A percentile compares a stretch with the other conserved stretches of the same genome.
Evolutionary conservation across 2,329 filamentous ascomycete species (phyloP).

Genomic region (Fusarium sp.): DNA sequence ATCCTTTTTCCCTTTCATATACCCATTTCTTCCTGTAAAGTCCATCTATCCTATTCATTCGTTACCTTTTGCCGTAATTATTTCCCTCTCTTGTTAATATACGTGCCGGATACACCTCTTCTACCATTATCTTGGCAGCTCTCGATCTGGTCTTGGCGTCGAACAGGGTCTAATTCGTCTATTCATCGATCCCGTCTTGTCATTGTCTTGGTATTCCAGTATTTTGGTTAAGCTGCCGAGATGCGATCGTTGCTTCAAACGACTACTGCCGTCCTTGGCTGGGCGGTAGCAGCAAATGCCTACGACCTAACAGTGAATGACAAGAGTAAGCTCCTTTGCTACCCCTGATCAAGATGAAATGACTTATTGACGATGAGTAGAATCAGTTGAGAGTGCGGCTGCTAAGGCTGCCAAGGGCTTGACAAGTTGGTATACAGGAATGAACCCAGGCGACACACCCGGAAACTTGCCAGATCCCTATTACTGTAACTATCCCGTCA

Average conservation of each 20-base stretch:
- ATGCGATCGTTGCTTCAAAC: conserved; percentile 40
- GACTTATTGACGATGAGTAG: conserved; percentile 48
- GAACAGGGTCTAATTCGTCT: conserved; percentile 9
- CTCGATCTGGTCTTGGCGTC: conserved; percentile 20
- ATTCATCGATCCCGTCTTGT: conserved; percentile 11
- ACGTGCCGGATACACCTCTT: conserved; percentile 16
- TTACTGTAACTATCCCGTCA: conserved; percentile 67
- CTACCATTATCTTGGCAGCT: conserved; percentile 16
- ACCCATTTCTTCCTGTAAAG: conserved; percentile 5
- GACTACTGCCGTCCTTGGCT: conserved; percentile 29
- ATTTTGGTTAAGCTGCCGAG: conserved; percentile 24
- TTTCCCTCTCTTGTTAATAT: conserved; percentile 17
- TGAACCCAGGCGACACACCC: conserved; percentile 68
- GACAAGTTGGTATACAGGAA: conserved; percentile 66
- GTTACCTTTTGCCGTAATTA: conserved; percentile 8
- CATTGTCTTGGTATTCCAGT: conserved; percentile 19
- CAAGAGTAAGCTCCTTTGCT: conserved; percentile 26
- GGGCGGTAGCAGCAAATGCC: conserved; percentile 26
- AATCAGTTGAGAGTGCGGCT: conserved; percentile 63
- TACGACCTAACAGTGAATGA: conserved; percentile 42
- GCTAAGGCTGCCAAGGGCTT: conserved; percentile 61
- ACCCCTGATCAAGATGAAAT: neutral
- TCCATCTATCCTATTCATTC: neutral
- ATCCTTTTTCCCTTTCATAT: conserved; percentile 6
- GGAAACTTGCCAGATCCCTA: conserved; percentile 71